Evolutionary conservation across 768 basidiomycete species (phyloP), one percentile per base, ranked within the genome.

Genomic region (Mycena albidolilacea): DNA sequence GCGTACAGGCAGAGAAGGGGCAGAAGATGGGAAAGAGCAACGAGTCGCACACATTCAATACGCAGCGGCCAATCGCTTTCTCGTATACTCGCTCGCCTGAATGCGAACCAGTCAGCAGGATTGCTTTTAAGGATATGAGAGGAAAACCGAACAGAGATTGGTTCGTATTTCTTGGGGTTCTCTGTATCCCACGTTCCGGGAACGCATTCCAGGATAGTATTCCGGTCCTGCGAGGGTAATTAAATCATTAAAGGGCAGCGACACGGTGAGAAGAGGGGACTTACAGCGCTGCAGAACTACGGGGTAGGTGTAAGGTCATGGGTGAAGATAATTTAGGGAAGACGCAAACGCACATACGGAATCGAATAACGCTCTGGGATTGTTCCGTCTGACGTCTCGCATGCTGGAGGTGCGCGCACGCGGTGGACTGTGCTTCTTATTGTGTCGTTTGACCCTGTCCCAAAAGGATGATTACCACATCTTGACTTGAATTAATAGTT

Each of bases 291-390:
- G 60, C 68, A 69, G 44, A 69, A 63, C 60, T 69, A 41, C 41
- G 41, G 8, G 41, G 30, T 43, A 43, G 41, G 3, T 17, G 17
- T 55, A 23, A 44, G n/a, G 30, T 50, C 35, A 15, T 30, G 23
- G 30, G 39, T 37, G 21, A 23, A 30, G 12, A 17, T n/a, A 54
- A 12, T n/a, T 17, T n/a, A 23, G 60, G 23, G 17, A 54, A 15
- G 11, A 19, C 17, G 8, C 44, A 43, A 1, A 62, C 69, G 71
- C 71, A 89, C 88, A 76, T 90, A 91, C 43, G 91, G 90, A 72
- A 92, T 91, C 0, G 90, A 91, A 75, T 90, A 91, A 37, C 91
- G 82, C 43, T 86, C 85, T 1, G 87, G 88, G 1, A 87, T 83
- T 80, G 86, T 85, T 12, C 78, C 80, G 17, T 63, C 52, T 21